A percentile compares a stretch with the other conserved stretches of the same genome.
Conservation (phyloP, 768 basidiomycete species). For the Tricholoma saponaceum region DNA sequence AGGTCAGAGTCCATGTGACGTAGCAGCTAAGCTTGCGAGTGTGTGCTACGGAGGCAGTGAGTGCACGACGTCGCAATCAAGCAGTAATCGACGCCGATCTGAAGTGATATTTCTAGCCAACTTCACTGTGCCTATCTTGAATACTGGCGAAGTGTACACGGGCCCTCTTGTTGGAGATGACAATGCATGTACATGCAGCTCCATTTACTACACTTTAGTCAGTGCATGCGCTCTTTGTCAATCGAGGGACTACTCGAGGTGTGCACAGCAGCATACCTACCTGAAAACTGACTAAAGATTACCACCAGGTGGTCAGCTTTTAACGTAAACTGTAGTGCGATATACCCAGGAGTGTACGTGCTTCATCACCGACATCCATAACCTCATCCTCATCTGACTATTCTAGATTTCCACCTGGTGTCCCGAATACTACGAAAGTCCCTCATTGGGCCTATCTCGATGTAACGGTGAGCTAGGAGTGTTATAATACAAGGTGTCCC, state of each 20-base stretch:
- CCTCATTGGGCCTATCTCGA: slow-evolving; percentile 1
- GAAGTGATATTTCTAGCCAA: neutral
- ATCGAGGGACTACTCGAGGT: slow-evolving; percentile 1
- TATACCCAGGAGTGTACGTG: neutral
- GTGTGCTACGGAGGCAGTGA: neutral
- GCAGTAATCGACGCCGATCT: neutral
- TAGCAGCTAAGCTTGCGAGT: neutral
- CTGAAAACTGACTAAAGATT: neutral
- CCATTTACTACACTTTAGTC: slow-evolving; percentile 49
- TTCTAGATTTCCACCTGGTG: neutral
- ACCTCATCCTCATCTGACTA: neutral
- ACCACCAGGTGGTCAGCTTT: neutral
- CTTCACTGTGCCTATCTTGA: neutral
- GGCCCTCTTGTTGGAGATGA: slow-evolving; percentile 12
- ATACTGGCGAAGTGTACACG: neutral
- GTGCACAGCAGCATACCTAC: neutral
- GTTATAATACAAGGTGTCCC: neutral
- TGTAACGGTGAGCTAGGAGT: neutral
- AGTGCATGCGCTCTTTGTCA: slow-evolving; percentile 40
- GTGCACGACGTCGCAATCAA: neutral
- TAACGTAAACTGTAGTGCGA: neutral
- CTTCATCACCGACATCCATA: neutral
- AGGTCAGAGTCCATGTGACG: neutral
- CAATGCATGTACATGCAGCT: slow-evolving; percentile 47
- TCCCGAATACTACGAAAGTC: neutral